Conservation (phyloP, 257 asterid species). For the Solanum paucissectum region DNA sequence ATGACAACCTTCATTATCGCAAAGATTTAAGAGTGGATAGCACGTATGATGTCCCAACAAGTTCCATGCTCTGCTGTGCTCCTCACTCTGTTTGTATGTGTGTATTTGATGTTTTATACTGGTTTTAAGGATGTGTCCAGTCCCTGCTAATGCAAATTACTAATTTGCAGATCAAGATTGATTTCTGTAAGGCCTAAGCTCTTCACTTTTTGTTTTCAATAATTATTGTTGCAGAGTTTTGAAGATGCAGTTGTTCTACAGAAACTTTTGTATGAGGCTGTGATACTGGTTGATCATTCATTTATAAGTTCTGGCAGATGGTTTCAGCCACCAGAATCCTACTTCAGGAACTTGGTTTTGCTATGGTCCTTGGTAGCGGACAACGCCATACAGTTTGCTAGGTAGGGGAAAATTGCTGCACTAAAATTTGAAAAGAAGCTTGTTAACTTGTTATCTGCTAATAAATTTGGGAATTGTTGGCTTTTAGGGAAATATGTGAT, state of each 20-base stretch:
- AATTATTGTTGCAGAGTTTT: slow-evolving; percentile 37
- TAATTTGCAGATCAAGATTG: neutral
- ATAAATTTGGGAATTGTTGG: slow-evolving; percentile 18
- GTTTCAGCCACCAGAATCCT: slow-evolving; percentile 27
- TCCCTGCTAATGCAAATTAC: neutral
- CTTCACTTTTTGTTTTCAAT: neutral
- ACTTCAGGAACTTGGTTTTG: slow-evolving; percentile 38
- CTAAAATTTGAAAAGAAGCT: neutral
- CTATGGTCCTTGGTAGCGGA: slow-evolving; percentile 62
- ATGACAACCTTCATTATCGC: neutral
- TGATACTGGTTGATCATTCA: slow-evolving; percentile 42
- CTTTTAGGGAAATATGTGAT: slow-evolving; percentile 46
- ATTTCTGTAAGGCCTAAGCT: neutral
- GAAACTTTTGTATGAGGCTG: slow-evolving; percentile 51
- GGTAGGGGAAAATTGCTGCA: slow-evolving; percentile 27
- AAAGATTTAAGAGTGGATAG: slow-evolving; percentile 1
- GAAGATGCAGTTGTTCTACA: slow-evolving; percentile 35
- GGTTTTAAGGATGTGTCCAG: neutral
- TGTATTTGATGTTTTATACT: neutral
- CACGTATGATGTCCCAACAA: neutral
- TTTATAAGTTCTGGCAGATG: slow-evolving; percentile 38
- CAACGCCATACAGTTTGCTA: slow-evolving; percentile 47
- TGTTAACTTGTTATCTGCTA: neutral
- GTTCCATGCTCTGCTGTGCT: neutral
- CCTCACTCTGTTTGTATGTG: neutral